Base-by-base conservation (phyloP, 768 basidiomycete species). In the Lyophyllum atratum region DNA sequence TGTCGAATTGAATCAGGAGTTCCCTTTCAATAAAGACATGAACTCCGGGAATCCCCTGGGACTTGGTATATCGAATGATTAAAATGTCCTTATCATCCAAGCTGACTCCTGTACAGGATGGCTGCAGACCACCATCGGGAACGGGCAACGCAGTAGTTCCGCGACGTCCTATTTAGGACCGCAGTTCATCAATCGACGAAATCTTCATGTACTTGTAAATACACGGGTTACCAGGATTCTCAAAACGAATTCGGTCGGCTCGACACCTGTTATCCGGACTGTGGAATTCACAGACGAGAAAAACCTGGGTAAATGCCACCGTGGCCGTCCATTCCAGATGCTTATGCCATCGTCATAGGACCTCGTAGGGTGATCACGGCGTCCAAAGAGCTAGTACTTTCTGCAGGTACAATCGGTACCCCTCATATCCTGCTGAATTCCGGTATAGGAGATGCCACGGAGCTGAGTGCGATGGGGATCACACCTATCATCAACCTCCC, bases 31-130 rank as follows among this genome's bases (percentile, higher is more conserved):
- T 54, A 25, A 63, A 15, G 80, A 81, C 61, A 66, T 70, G 54
- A 79, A 80, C 57, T 69, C 72, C 17, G 80, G 80, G 7, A 64
- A 59, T 5, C 70, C 70, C 0, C 53, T 78, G 7, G 80, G 80
- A 2, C 49, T 78, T 31, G 72, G 79, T 77, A 31, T 31, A 11
- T 11, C 29, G 6, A 31, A 31, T 31, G 5, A 31, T 31, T 31
- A 31, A 31, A n/a, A 37, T 52, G 70, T 53, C 48, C 58, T 61
- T 66, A 53, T 62, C 15, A 51, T 51, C 7, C 64, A 64, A 37
- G 29, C 3, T 64, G 29, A 64, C 65, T 7, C 58, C 54, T 11
- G 28, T 62, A 10, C 14, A 42, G 61, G 56, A 15, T 60, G 57
- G 54, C 24, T 53, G 19, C 59, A 50, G 34, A 49, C 53, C 24